A percentile compares a stretch with the other conserved stretches of the same genome.
These are phyloP conservation scores for Stentor roeselii DNA, from an alignment of 73 alveolate species.

Conservation along the genomic window DNA sequence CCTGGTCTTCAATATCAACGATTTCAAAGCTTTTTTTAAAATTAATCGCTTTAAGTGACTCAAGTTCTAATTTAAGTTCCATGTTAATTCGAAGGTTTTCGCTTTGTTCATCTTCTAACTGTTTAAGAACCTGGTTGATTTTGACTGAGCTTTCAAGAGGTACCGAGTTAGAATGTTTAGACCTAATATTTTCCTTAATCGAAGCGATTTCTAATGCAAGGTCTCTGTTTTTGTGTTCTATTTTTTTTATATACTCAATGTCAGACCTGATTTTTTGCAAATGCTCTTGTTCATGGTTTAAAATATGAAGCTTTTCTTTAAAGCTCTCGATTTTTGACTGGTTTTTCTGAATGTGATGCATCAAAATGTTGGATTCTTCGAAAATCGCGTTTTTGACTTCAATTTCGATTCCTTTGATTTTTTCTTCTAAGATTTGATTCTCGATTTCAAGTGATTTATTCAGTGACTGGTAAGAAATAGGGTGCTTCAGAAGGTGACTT, in stretches of 20 bases:
- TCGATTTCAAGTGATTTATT: not conserved
- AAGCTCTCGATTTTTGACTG: not conserved
- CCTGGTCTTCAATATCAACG: not conserved
- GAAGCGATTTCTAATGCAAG: not conserved
- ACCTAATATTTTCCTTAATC: not conserved
- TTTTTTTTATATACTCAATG: not conserved
- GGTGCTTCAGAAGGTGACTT: not conserved
- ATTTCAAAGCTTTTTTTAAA: not conserved
- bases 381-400: not conserved
- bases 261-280: not conserved
- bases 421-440: not conserved
- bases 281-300: no score
- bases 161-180: no score
- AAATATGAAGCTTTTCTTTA: not conserved
- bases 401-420: not conserved
- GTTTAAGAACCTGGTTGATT: not conserved
- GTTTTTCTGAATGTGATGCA: not conserved
- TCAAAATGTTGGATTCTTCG: not conserved
- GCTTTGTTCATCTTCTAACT: not conserved
- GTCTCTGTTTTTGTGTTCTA: not conserved
- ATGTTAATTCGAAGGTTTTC: not conserved
- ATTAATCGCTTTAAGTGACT: not conserved
- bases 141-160: not conserved
- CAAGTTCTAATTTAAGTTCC: not conserved
- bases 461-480: not conserved